These are phyloP conservation scores for Aureobasidium sp. DNA, from an alignment of 2,329 filamentous ascomycete species.

Conservation along the genomic window DNA sequence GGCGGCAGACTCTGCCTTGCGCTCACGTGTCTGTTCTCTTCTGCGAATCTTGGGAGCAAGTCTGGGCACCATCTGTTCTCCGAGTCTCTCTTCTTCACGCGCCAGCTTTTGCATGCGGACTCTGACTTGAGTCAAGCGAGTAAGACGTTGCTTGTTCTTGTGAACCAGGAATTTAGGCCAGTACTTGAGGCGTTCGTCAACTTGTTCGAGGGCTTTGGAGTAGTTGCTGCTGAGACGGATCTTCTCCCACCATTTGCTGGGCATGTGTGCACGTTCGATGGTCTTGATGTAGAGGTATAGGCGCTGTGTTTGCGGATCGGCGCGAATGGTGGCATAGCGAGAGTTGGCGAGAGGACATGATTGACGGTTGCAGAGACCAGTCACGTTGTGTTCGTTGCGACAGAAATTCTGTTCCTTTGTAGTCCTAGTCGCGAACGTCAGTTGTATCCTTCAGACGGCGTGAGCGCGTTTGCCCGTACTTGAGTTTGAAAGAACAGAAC, in stretches of 20 bases:
- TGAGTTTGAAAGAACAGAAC: constrained; percentile 92
- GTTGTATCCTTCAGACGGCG: background rate
- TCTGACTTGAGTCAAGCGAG: constrained; percentile 82
- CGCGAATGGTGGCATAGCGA: constrained; percentile 84
- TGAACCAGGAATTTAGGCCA: constrained; percentile 90
- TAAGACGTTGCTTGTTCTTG: constrained; percentile 95
- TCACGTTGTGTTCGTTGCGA: constrained; percentile 61
- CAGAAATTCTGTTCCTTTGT: constrained; percentile 90
- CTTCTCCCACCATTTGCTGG: constrained; percentile 88
- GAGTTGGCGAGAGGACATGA: constrained; percentile 87
- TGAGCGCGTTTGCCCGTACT: constrained; percentile 35
- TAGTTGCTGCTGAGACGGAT: constrained; percentile 90
- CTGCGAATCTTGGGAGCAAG: constrained; percentile 78
- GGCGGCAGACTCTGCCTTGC: constrained; percentile 53
- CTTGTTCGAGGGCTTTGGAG: constrained; percentile 75
- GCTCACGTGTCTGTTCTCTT: constrained; percentile 42
- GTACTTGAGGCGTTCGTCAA: constrained; percentile 81
- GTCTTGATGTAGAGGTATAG: constrained; percentile 98
- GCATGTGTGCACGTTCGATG: constrained; percentile 79
- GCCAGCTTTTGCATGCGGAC: constrained; percentile 71
- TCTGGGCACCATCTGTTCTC: constrained; percentile 81
- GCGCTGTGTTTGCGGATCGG: constrained; percentile 69
- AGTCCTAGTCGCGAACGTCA: constrained; percentile 25
- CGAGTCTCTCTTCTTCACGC: constrained; percentile 81
- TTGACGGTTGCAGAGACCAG: constrained; percentile 71